Evolutionary conservation across 176 grass and related monocot species (phyloP).

Genomic region (Oryza longistaminata): DNA sequence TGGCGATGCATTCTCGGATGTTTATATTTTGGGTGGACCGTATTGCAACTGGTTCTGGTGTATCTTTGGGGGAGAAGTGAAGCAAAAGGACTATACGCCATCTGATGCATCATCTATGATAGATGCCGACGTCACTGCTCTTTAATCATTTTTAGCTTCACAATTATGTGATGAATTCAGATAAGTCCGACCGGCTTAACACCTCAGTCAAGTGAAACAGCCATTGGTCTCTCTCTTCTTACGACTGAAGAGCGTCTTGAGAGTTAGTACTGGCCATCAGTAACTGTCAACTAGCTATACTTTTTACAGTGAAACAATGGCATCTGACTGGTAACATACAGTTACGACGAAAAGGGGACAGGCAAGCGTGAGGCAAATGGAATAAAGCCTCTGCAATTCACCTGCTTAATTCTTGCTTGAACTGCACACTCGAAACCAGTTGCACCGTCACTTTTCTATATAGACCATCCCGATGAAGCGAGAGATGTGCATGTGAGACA

Average conservation of each 20-base stretch:
- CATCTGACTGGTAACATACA: not conserved
- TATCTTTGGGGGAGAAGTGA: constrained; percentile 48
- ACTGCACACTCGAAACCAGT: not conserved
- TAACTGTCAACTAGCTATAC: not conserved
- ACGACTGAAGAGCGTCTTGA: not conserved
- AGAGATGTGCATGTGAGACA: not conserved
- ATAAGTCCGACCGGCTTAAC: not conserved
- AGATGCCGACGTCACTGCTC: constrained; percentile 29
- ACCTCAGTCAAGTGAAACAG: not conserved
- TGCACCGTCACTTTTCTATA: no score
- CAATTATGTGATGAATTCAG: not conserved
- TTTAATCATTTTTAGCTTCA: not conserved
- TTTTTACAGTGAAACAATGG: not conserved
- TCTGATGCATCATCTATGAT: constrained; percentile 38
- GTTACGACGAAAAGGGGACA: not conserved
- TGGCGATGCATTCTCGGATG: constrained; percentile 48
- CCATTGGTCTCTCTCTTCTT: not conserved
- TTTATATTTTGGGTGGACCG: constrained; percentile 36
- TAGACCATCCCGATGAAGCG: not conserved
- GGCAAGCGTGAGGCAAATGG: constrained; percentile 5
- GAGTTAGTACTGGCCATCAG: no score
- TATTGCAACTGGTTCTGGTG: constrained; percentile 18
- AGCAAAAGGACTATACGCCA: constrained; percentile 51
- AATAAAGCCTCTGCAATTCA: not conserved
- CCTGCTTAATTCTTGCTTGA: not conserved